A percentile compares a stretch with the other conserved stretches of the same genome.
Conservation (phyloP, 83 land plant genomes). For the Thuja plicata region DNA sequence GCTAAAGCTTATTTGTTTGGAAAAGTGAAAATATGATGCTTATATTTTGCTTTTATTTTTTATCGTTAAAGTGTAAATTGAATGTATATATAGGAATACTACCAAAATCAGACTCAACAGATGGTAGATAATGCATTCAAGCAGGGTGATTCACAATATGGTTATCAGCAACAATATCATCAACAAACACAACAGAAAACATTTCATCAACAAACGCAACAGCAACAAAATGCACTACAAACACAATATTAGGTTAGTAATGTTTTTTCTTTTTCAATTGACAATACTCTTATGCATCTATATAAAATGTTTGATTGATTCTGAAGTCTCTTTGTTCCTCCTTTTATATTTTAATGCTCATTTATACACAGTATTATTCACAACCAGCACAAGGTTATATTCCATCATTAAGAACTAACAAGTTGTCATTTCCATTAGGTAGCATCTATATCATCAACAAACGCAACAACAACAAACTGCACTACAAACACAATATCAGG, state of each 20-base stretch:
- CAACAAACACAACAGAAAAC: constrained; percentile 5
- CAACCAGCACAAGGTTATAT: constrained; percentile 4
- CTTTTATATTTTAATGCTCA: neutral
- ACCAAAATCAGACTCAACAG: neutral
- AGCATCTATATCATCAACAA: too few species aligned
- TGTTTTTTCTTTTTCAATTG: neutral
- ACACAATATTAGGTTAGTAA: constrained; percentile 11
- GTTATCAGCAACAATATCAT: constrained; percentile 6
- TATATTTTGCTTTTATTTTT: too few species aligned
- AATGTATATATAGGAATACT: neutral
- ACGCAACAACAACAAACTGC: too few species aligned
- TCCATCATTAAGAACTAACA: neutral
- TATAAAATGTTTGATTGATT: neutral
- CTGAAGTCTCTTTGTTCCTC: neutral
- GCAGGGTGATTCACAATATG: neutral
- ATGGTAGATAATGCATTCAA: neutral
- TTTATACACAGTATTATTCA: too few species aligned
- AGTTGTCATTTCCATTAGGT: neutral
- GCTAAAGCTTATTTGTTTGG: neutral
- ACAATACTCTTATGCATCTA: neutral
- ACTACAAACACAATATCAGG: too few species aligned
- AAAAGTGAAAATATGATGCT: too few species aligned
- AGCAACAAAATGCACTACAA: neutral
- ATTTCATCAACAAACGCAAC: too few species aligned
- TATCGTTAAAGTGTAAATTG: neutral